Evolutionary conservation across 352 stramenopile genomes (phyloP), one percentile per base, ranked within the genome.

Genomic region (Albugo laibachii): DNA sequence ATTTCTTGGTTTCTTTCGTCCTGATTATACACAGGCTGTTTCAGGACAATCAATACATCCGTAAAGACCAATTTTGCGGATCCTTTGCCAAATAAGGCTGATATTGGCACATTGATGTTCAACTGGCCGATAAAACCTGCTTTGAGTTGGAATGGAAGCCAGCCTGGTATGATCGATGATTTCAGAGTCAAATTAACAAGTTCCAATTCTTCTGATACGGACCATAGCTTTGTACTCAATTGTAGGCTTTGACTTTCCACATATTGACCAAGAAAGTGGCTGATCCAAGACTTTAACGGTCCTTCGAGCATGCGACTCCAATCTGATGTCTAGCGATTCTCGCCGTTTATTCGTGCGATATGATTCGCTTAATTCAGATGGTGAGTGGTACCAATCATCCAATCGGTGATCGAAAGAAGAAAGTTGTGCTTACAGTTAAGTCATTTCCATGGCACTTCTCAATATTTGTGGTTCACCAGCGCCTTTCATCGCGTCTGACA

Each of bases 101-200:
- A 82, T 41, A 93, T 80, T 38, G 80, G 80, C 55, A 93, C 37
- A 47, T 88, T 73, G 18, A 73, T 75, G 52, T 88, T 76, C 46
- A 93, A 85, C 47, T 87, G 56, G 6, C 80, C 80, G 49, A 93
- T 80, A 52, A 87, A 89, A 19, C 80, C 80, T 21, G 69, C 73
- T 55, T 93, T 93, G 41, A 93, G 72, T 2, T 70, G 59, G 55
- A 93, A 91, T 5, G 80, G 80, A 47, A 87, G 54, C 67, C 71
- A 93, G 44, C 59, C 65, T 13, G 80, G 80, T 43, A 93, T 69
- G 24, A 93, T 57, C 41, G 64, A 83, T 48, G 68, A 56, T 65
- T 86, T 88, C 24, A 93, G 69, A 55, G 69, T 83, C 52, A 93
- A 48, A 51, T 83, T 83, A 59, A 91, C 73, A 55, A 89, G 78